A percentile compares a stretch with the other conserved stretches of the same genome.
phyloP scores from a whole-genome alignment of 345 rosid genomes.

The Lenwebbia sp. region DNA sequence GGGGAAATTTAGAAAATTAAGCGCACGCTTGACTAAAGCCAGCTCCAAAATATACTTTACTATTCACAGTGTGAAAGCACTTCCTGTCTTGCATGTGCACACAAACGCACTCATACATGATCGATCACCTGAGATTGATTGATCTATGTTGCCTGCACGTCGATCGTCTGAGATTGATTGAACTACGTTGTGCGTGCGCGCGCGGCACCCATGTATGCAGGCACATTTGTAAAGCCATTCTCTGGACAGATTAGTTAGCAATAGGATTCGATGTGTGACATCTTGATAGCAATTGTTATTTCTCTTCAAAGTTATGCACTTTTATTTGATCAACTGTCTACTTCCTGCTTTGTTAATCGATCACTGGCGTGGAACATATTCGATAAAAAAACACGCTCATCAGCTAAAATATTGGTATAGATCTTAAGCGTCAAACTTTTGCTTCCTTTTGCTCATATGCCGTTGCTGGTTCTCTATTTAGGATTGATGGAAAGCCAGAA shows the following conservation, averaged over 20 bases:
- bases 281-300: not conserved
- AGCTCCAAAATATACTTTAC: not conserved
- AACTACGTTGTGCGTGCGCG: not conserved
- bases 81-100: not conserved
- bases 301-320: not conserved
- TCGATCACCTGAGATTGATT: not conserved
- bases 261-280: not conserved
- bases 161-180: not conserved
- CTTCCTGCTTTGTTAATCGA: not conserved
- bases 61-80: not conserved
- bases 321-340: not conserved
- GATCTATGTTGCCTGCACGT: not conserved
- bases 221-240: not conserved
- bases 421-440: not conserved
- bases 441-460: not conserved
- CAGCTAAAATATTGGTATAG: not conserved
- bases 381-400: not conserved
- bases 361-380: not conserved
- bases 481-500: conserved; percentile 97
- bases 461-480: conserved; percentile 8
- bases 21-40: not conserved
- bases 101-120: not conserved
- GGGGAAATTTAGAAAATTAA: not conserved
- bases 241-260: not conserved
- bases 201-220: not conserved